Percentiles rank a stretch among this genome's conserved stretches.
Conservation (phyloP, 192 early-diverging fungal genomes). For the Linnemannia elongata region DNA sequence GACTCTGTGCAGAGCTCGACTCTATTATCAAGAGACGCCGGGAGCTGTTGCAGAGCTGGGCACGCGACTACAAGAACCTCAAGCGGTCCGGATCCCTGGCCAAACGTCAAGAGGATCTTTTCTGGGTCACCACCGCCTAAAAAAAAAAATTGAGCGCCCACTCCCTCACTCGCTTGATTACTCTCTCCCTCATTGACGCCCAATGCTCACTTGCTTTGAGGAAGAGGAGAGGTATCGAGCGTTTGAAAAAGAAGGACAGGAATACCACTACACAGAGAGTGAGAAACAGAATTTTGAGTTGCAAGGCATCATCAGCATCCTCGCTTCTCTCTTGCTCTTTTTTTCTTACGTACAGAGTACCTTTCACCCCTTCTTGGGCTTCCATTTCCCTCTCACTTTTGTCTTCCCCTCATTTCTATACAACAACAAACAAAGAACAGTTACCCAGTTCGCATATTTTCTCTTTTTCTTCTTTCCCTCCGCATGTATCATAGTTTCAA, state of each 20-base stretch:
- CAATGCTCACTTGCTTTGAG: conserved; percentile 5
- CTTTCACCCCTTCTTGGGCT: not conserved
- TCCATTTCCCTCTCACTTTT: conserved; percentile 1
- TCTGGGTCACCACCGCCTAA: conserved; percentile 55
- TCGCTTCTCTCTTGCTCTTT: not conserved
- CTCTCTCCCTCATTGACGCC: not conserved
- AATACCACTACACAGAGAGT: not conserved
- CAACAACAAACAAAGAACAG: not conserved
- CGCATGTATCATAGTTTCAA: conserved; percentile 23
- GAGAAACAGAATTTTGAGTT: not conserved
- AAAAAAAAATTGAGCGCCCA: conserved; percentile 1
- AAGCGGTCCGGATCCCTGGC: conserved; percentile 51
- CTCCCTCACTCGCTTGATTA: not conserved
- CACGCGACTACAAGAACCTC: conserved; percentile 52
- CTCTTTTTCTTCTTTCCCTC: not conserved
- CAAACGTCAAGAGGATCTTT: conserved; percentile 38
- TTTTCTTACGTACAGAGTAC: not conserved
- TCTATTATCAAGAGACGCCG: conserved; percentile 38
- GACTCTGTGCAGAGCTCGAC: conserved; percentile 33
- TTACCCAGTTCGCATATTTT: not conserved
- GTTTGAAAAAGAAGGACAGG: conserved; percentile 1
- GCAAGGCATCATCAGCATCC: not conserved
- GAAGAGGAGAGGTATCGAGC: not conserved
- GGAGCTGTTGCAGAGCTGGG: conserved; percentile 51
- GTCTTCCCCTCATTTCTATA: not conserved